Evolutionary conservation across 805 yeast species (phyloP).

Genomic region (Metschnikowia cubensis): DNA sequence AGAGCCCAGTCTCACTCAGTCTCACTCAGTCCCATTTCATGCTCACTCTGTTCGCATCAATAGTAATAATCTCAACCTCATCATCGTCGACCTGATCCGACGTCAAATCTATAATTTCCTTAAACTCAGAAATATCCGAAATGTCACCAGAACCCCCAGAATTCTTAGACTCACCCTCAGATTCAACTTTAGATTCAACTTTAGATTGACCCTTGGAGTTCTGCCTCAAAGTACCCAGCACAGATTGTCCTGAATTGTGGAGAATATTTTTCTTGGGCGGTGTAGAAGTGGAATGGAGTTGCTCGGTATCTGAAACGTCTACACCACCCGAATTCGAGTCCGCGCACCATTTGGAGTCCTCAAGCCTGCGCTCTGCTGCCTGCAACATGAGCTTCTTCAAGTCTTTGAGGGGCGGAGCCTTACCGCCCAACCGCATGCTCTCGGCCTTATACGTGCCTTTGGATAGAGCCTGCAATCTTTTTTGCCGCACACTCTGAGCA

Average conservation of each 20-base stretch:
- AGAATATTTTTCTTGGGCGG: too few relatives aligned
- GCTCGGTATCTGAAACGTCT: not conserved
- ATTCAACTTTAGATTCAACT: too few relatives aligned
- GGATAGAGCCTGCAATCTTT: slow-evolving; percentile 39
- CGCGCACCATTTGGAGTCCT: slow-evolving; percentile 50
- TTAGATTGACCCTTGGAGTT: too few relatives aligned
- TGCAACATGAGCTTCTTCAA: slow-evolving; percentile 46
- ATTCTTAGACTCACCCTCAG: too few relatives aligned
- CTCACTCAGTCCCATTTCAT: too few relatives aligned
- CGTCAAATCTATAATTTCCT: slow-evolving; percentile 16
- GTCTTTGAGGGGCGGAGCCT: slow-evolving; percentile 7
- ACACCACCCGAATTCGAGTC: slow-evolving; percentile 20
- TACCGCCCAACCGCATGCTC: slow-evolving; percentile 28
- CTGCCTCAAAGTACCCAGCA: too few relatives aligned
- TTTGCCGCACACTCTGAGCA: slow-evolving; percentile 23
- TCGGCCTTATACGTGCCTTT: slow-evolving; percentile 41
- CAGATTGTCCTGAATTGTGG: too few relatives aligned
- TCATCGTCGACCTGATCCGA: slow-evolving; percentile 13
- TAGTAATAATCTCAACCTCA: slow-evolving; percentile 12
- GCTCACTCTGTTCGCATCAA: slow-evolving; percentile 8
- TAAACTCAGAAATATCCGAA: not conserved
- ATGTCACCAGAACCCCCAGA: not conserved
- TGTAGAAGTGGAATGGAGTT: not conserved
- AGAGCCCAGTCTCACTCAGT: too few relatives aligned
- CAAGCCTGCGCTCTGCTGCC: slow-evolving; percentile 61